Percentiles rank a stretch among this genome's conserved stretches.
These are phyloP conservation scores for Vishniacozyma victoriae DNA, from an alignment of 768 basidiomycete genomes.

Conservation along the genomic window DNA sequence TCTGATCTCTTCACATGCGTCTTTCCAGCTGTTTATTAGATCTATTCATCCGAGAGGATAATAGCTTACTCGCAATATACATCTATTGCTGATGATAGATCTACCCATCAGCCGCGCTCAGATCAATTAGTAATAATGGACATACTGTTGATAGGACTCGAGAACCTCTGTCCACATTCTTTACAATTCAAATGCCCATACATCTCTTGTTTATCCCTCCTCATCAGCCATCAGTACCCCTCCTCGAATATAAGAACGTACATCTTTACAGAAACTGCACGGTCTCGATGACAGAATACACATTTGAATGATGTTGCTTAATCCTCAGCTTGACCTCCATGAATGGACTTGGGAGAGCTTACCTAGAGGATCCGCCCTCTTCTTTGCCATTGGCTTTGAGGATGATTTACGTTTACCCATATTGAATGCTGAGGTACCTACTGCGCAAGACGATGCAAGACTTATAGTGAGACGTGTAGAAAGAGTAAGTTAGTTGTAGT, in stretches of 20 bases:
- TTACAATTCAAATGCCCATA: slow-evolving; percentile 65
- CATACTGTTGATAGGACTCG: slow-evolving; percentile 71
- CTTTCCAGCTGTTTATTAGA: slow-evolving; percentile 36
- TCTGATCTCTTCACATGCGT: slow-evolving; percentile 41
- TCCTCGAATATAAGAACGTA: too few relatives aligned
- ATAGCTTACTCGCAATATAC: slow-evolving; percentile 89
- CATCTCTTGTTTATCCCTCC: slow-evolving; percentile 54
- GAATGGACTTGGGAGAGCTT: neutral
- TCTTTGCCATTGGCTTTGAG: slow-evolving; percentile 34
- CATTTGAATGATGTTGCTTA: slow-evolving; percentile 44
- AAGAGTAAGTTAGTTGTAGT: too few relatives aligned
- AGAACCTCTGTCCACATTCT: slow-evolving; percentile 84
- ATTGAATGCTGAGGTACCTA: slow-evolving; percentile 1
- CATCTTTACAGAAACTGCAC: slow-evolving; percentile 36
- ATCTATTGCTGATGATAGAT: slow-evolving; percentile 15
- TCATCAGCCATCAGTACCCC: too few relatives aligned
- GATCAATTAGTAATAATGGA: slow-evolving; percentile 10
- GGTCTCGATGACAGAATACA: slow-evolving; percentile 41
- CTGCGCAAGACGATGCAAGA: too few relatives aligned
- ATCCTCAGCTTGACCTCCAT: neutral
- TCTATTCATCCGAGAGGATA: too few relatives aligned
- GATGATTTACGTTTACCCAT: slow-evolving; percentile 47
- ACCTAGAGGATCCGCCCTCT: slow-evolving; percentile 18
- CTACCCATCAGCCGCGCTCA: slow-evolving; percentile 6
- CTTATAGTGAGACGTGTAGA: too few relatives aligned